A percentile compares a stretch with the other conserved stretches of the same genome.
phyloP scores from a whole-genome alignment of 352 stramenopile species.

The Phytophthora capsici region DNA sequence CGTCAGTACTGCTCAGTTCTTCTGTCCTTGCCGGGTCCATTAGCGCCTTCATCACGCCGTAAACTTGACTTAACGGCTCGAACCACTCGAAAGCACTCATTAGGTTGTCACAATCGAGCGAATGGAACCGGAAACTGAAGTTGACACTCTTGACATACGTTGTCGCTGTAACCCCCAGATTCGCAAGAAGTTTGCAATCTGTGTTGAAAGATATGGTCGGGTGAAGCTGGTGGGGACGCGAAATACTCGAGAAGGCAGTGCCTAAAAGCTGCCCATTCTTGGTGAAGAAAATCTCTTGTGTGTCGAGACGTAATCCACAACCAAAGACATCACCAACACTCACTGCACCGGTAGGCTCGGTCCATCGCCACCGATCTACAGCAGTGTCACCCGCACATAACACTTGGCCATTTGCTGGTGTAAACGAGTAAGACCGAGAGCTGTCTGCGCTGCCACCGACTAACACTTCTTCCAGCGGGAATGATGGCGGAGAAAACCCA shows the following conservation, averaged over 20 bases:
- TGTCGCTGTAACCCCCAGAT: conserved; percentile 59
- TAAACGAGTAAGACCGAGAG: conserved; percentile 71
- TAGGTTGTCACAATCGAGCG: conserved; percentile 83
- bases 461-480: conserved; percentile 68
- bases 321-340: conserved; percentile 75
- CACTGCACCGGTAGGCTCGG: conserved; percentile 53
- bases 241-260: conserved; percentile 82
- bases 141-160: conserved; percentile 43
- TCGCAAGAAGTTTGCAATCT: conserved; percentile 80
- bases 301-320: conserved; percentile 81
- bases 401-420: conserved; percentile 71
- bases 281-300: conserved; percentile 86
- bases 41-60: conserved; percentile 84
- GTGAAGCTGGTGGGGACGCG: conserved; percentile 50
- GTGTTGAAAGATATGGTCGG: conserved; percentile 81
- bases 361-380: conserved; percentile 79
- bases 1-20: conserved; percentile 5
- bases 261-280: conserved; percentile 85
- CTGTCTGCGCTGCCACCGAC: conserved; percentile 54
- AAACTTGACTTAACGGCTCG: conserved; percentile 85
- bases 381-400: conserved; percentile 52
- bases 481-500: conserved; percentile 71
- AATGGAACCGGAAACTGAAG: conserved; percentile 85
- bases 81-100: conserved; percentile 91
- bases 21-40: conserved; percentile 55